phyloP scores from a whole-genome alignment of 2,329 filamentous ascomycete species.

The Cladophialophora immunda region DNA sequence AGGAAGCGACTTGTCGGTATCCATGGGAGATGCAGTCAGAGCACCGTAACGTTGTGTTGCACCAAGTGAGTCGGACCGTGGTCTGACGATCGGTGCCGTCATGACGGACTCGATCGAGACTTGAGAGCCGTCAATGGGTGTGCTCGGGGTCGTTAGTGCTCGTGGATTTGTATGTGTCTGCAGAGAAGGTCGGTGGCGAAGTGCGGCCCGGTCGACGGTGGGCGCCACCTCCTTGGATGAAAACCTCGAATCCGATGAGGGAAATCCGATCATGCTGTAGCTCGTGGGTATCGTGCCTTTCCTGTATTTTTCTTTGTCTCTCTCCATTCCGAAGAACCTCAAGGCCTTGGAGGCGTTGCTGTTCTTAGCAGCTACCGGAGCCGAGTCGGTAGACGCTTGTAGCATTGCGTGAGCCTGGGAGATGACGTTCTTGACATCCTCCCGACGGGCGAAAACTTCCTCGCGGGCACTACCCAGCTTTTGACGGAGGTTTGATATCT shows the following conservation, averaged over 20 bases:
- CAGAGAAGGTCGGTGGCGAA: conserved; percentile 15
- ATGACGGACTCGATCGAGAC: conserved; percentile 9
- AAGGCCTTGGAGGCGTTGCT: conserved; percentile 33
- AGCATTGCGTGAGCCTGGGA: conserved; percentile 28
- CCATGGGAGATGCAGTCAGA: conserved; percentile 7
- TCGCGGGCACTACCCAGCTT: conserved; percentile 36
- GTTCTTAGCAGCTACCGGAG: conserved; percentile 18
- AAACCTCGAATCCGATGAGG: conserved; percentile 23
- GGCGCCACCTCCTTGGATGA: conserved; percentile 31
- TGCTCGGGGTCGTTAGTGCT: conserved; percentile 18
- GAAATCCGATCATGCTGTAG: conserved; percentile 30
- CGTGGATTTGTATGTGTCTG: conserved; percentile 18
- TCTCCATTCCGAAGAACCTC: conserved; percentile 35
- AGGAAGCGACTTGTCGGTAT: conserved; percentile 32
- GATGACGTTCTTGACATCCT: conserved; percentile 35
- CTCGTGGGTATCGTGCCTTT: conserved; percentile 25
- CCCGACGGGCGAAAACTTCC: conserved; percentile 33
- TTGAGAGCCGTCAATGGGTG: conserved; percentile 14
- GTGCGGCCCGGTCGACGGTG: conserved; percentile 11
- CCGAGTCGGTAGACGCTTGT: not conserved
- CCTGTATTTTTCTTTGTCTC: conserved; percentile 29
- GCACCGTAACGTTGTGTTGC: conserved; percentile 19
- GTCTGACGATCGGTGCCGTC: conserved; percentile 8
- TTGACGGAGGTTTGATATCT: conserved; percentile 32
- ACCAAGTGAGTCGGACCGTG: conserved; percentile 30